Evolutionary conservation across 1,139 yeast genomes (phyloP), one percentile per base, ranked within the genome.

Genomic region (Yamadazyma pseudoaaseri): DNA sequence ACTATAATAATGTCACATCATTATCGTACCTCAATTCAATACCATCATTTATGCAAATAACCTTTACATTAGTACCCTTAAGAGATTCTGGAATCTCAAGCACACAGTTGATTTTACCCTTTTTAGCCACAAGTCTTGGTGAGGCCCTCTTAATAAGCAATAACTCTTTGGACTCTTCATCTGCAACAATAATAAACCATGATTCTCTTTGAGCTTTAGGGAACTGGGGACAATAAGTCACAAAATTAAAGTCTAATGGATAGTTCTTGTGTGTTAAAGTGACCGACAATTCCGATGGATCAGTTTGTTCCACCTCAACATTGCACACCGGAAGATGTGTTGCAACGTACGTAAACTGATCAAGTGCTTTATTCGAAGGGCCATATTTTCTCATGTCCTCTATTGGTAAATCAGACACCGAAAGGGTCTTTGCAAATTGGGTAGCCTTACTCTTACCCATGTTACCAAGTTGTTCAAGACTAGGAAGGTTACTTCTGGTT

Each of bases 191-290:
- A 7, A 83, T 73, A 56, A 92, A 86, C 98, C 98, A 94, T 0
- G 95, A 79, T 55, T 92, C 98, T 49, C 90, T 82, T 59, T 94
- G 99, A 2, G 82, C 70, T 56, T 92, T 90, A 30, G 96, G 96
- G 62, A 86, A 92, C 46, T 76, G 78, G 3, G 95, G 94, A 41
- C 92, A 70, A 51, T 81, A 78, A 41, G 86, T 77, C 41, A 75
- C 76, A 60, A 76, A 85, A 36, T 79, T 86, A 4, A 63, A 59
- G 43, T 72, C 78, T 37, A 71, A 60, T 9, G 85, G 79, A 15
- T 51, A 56, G 41, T 78, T 79, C 22, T 63, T 62, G 54, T 83
- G 94, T 6, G 51, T 52, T 30, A 86, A 62, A 14, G 56, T 62
- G 16, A 86, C 65, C 2, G 49, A 52, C 17, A 85, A 41, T 8